Conservation (phyloP, 192 early-diverging fungal species). For the Geranomyces variabilis region DNA sequence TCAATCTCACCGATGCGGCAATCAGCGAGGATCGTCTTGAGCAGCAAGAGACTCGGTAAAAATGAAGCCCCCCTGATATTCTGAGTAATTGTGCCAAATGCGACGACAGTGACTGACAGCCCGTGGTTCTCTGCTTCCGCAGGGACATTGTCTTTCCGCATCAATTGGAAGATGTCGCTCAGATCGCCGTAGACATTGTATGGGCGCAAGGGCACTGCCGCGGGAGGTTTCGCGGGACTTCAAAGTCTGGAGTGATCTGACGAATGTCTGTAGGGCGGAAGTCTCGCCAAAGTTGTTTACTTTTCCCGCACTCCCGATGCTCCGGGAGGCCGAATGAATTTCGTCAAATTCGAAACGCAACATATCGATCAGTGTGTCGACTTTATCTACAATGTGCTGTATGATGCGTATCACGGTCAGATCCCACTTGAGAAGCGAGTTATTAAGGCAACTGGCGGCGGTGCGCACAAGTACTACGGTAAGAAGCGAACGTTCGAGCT, state of each 20-base stretch:
- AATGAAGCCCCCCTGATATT: background rate
- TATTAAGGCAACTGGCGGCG: background rate
- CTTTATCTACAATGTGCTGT: conserved; percentile 74
- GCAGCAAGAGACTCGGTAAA: conserved; percentile 30
- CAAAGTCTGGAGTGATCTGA: background rate
- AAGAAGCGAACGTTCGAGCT: too few relatives aligned
- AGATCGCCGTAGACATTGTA: conserved; percentile 90
- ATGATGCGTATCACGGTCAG: conserved; percentile 39
- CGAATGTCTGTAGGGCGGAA: conserved; percentile 48
- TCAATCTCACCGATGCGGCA: conserved; percentile 33
- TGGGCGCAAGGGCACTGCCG: conserved; percentile 18
- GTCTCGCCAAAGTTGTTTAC: conserved; percentile 65
- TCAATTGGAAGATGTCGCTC: conserved; percentile 78
- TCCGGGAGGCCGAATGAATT: conserved; percentile 87
- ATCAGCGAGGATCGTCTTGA: conserved; percentile 35
- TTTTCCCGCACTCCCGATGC: conserved; percentile 48
- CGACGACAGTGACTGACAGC: background rate
- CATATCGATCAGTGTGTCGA: conserved; percentile 86
- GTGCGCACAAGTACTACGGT: conserved; percentile 20
- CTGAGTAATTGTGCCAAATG: background rate
- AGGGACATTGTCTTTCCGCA: conserved; percentile 89
- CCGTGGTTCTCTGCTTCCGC: background rate
- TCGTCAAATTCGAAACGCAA: conserved; percentile 92
- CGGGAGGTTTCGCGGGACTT: background rate
- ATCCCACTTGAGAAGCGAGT: conserved; percentile 15